A percentile compares a stretch with the other conserved stretches of the same genome.
These are phyloP conservation scores for Neospermospora avenae DNA, from an alignment of 2,329 filamentous ascomycete species.

Conservation along the genomic window DNA sequence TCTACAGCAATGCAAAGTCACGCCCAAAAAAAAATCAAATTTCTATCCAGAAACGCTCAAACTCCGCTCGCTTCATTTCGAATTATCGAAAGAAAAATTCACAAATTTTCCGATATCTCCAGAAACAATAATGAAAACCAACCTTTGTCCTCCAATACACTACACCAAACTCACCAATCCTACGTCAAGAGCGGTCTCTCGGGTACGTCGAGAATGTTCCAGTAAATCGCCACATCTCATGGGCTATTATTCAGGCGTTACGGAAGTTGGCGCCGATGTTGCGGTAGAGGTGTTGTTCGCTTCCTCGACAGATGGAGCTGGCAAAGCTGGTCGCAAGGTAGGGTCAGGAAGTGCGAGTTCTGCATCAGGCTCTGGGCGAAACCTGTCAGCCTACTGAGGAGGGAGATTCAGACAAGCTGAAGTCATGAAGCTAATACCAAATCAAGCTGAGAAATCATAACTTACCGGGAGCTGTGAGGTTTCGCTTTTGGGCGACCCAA, in stretches of 20 bases:
- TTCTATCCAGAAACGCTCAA: too few relatives aligned
- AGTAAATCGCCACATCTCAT: slow-evolving; percentile 3
- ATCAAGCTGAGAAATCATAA: not conserved
- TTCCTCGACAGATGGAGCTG: not conserved
- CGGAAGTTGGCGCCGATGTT: not conserved
- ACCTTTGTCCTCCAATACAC: too few relatives aligned
- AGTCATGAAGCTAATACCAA: not conserved
- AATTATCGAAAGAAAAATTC: too few relatives aligned
- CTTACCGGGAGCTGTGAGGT: not conserved
- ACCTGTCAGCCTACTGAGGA: not conserved
- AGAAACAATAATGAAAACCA: too few relatives aligned
- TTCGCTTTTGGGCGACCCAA: not conserved
- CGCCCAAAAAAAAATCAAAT: too few relatives aligned
- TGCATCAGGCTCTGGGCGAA: not conserved
- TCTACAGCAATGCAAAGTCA: slow-evolving; percentile 41
- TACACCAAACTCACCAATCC: not conserved
- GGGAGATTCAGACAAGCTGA: too few relatives aligned
- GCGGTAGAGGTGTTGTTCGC: not conserved
- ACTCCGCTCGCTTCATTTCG: too few relatives aligned
- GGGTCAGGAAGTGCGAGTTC: not conserved
- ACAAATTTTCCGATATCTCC: too few relatives aligned
- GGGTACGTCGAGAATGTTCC: slow-evolving; percentile 9
- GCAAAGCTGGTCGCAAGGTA: not conserved
- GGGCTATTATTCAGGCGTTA: not conserved
- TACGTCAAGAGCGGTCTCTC: not conserved